Evolutionary conservation across 768 basidiomycete genomes (phyloP), one percentile per base, ranked within the genome.

Genomic region (Leccinum barrowsii): DNA sequence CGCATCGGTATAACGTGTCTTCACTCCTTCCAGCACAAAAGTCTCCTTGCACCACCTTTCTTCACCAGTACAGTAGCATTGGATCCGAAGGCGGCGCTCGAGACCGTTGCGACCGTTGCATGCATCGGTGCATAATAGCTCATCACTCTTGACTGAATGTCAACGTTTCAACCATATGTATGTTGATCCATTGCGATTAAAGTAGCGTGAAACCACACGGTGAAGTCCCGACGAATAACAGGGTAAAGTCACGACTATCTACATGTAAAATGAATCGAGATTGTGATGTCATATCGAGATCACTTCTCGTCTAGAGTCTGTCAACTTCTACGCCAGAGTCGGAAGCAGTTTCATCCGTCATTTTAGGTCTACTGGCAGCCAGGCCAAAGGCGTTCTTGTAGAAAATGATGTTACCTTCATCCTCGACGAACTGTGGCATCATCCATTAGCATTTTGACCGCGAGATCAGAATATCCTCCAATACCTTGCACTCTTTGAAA

Each of bases 401-500:
- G 78, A 95, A 94, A 59, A 94, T 71, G 60, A 97, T 85, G 64
- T 91, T 85, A 42, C 93, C 94, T 65, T 92, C 88, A 70, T 98
- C 94, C 74, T 98, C 96, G 50, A 99, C 90, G 71, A 94, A 98
- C 85, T 85, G 56, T 1, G 46, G 24, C 49, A 12, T 2, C 19
- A n/a, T 37, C 24, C 17, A 30, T 58, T 26, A 60, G 55, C 42
- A 46, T 42, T 22, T 40, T 15, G n/a, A 11, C 6, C 19, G 1
- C n/a, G 5, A 52, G 21, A 26, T 2, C 3, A n/a, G 22, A 30
- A 30, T 5, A 28, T 22, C 0, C 21, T 4, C 28, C 37, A 50
- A 10, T 64, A 85, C 84, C 78, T 88, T 90, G 88, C 92, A 94
- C 65, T 86, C 83, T 64, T 75, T 81, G 77, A 82, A 85, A 32